Evolutionary conservation across 441 rosid genomes (phyloP).

Genomic region (Dalechampia spathulata): DNA sequence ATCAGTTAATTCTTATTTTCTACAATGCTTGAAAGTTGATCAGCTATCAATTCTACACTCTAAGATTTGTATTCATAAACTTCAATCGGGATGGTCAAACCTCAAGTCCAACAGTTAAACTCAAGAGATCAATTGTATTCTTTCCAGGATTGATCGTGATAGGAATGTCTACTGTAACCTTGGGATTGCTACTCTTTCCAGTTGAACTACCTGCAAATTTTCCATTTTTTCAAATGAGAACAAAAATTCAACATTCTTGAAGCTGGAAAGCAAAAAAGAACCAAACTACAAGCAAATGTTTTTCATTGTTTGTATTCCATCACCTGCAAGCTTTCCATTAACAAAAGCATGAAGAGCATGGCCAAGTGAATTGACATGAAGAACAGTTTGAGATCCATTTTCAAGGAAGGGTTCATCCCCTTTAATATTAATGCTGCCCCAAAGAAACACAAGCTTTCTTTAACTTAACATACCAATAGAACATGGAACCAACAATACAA

Average conservation of each 20-base stretch:
- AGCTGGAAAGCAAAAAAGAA: neutral
- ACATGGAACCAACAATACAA: too few relatives aligned
- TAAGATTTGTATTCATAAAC: constrained; percentile 4
- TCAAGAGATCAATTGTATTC: constrained; percentile 75
- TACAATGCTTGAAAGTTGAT: neutral
- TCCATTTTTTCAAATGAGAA: neutral
- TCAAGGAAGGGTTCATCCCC: constrained; percentile 52
- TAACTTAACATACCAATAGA: too few relatives aligned
- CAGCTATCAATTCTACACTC: constrained; percentile 4
- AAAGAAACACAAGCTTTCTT: too few relatives aligned
- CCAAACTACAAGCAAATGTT: neutral
- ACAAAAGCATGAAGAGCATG: constrained; percentile 78
- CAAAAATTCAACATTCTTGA: neutral
- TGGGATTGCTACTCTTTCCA: constrained; percentile 39
- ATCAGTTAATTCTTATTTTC: neutral
- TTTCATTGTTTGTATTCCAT: neutral
- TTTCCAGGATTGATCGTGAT: constrained; percentile 51
- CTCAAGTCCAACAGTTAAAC: constrained; percentile 96
- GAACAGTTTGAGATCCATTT: constrained; percentile 64
- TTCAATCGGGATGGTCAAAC: constrained; percentile 27
- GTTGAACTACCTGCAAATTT: constrained; percentile 54
- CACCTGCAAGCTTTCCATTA: constrained; percentile 82
- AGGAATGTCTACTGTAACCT: constrained; percentile 57
- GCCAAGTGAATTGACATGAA: constrained; percentile 84
- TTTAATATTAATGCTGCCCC: constrained; percentile 48